phyloP scores from a whole-genome alignment of 192 early-diverging fungal genomes.

The Coemansia asiatica region DNA sequence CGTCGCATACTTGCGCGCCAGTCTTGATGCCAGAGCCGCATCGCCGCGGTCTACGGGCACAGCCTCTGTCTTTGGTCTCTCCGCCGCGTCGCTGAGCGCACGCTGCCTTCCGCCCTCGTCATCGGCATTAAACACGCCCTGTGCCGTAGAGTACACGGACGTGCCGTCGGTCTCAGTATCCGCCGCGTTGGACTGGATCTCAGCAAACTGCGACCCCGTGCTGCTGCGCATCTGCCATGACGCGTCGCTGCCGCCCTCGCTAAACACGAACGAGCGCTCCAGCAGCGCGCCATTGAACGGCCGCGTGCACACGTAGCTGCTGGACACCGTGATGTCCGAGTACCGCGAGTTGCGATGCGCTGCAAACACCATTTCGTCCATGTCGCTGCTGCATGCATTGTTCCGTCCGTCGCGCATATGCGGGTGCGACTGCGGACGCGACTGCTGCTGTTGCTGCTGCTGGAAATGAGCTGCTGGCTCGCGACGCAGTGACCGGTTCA shows the following conservation, averaged over 20 bases:
- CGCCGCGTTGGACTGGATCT: conserved; percentile 8
- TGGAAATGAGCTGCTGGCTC: background rate
- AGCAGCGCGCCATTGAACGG: conserved; percentile 18
- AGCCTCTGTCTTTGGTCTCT: background rate
- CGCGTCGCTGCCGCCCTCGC: conserved; percentile 13
- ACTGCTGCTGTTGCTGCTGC: background rate
- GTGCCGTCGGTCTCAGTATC: conserved; percentile 7
- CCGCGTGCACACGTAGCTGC: conserved; percentile 14
- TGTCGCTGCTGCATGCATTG: conserved; percentile 5
- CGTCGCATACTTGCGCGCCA: conserved; percentile 6
- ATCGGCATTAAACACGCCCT: conserved; percentile 4
- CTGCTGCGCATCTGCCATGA: conserved; percentile 22
- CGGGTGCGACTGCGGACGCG: conserved; percentile 9
- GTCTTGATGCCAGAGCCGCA: background rate
- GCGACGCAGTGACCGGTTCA: conserved; percentile 6
- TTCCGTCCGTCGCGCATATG: conserved; percentile 2
- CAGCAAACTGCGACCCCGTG: conserved; percentile 15
- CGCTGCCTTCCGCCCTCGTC: conserved; percentile 7
- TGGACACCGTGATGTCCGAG: conserved; percentile 21
- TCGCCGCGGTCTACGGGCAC: background rate
- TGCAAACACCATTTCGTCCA: background rate
- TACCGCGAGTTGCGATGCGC: conserved; percentile 11
- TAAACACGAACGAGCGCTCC: conserved; percentile 22
- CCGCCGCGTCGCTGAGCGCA: background rate
- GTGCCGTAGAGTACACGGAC: conserved; percentile 1